phyloP scores from a whole-genome alignment of 768 basidiomycete genomes.

The Arthromyces matolae region DNA sequence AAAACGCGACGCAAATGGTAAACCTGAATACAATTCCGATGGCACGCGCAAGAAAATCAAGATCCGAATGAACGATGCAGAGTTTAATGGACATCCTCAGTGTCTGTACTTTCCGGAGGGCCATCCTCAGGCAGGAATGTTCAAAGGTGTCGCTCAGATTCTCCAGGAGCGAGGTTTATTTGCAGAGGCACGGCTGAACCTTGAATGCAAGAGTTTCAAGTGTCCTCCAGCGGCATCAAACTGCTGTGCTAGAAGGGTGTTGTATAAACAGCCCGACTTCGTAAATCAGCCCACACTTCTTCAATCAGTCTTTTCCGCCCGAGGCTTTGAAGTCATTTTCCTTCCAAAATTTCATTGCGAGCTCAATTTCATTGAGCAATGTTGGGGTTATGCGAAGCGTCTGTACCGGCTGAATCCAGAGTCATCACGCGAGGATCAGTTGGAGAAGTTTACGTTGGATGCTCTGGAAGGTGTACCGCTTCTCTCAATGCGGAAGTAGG shows the following conservation, averaged over 20 bases:
- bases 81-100: constrained; percentile 18
- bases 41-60: neutral
- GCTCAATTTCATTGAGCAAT: constrained; percentile 8
- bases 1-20: constrained; percentile 17
- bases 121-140: constrained; percentile 21
- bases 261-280: constrained; percentile 41
- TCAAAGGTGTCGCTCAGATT: constrained; percentile 39
- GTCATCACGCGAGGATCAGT: constrained; percentile 4
- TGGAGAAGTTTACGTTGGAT: neutral
- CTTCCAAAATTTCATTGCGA: constrained; percentile 11
- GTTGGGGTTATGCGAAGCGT: constrained; percentile 9
- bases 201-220: constrained; percentile 21
- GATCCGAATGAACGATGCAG: neutral
- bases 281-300: constrained; percentile 27
- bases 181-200: constrained; percentile 14
- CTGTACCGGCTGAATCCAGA: constrained; percentile 6
- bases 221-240: constrained; percentile 25
- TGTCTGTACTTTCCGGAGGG: neutral
- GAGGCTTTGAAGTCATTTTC: constrained; percentile 5
- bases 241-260: constrained; percentile 33
- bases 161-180: constrained; percentile 24
- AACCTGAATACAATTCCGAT: constrained; percentile 8
- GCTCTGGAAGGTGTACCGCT: too few species aligned
- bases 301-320: constrained; percentile 19
- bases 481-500: constrained; percentile 9